phyloP scores from a whole-genome alignment of 495 filamentous ascomycete genomes.

The Astrothelium macrocarpum region DNA sequence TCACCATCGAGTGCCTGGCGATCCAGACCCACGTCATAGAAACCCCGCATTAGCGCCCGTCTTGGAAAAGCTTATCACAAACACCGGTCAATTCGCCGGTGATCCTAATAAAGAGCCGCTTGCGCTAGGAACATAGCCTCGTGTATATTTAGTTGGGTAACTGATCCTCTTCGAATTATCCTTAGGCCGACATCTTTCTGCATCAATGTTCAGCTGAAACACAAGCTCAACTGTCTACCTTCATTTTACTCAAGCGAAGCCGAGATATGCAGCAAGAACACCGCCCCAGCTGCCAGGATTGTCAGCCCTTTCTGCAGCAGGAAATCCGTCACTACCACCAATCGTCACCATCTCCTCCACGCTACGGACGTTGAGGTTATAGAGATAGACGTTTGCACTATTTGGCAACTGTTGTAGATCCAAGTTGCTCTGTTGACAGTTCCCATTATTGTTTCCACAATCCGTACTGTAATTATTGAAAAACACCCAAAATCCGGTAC shows the following conservation, averaged over 20 bases:
- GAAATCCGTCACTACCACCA: background rate
- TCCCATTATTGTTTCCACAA: slow-evolving; percentile 3
- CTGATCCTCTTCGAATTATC: too few relatives aligned
- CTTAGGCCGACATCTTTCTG: too few relatives aligned
- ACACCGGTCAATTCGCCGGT: background rate
- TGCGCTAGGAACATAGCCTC: background rate
- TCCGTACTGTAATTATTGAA: slow-evolving; percentile 28
- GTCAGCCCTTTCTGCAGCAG: background rate
- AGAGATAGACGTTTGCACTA: background rate
- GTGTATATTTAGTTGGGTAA: background rate
- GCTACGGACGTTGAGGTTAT: background rate
- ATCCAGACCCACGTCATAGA: background rate
- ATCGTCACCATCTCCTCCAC: slow-evolving; percentile 2
- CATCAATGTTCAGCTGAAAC: too few relatives aligned
- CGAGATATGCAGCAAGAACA: background rate
- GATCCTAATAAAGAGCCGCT: background rate
- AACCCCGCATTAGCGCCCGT: slow-evolving; percentile 5
- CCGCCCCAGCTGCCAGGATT: background rate
- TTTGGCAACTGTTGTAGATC: background rate
- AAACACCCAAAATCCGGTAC: slow-evolving; percentile 29
- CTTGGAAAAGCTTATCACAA: background rate
- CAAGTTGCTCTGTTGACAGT: background rate
- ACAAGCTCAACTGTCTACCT: too few relatives aligned
- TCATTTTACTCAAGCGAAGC: background rate
- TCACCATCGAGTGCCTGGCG: background rate